phyloP scores from a whole-genome alignment of 164 flowering plant genomes.

The Magnolia officinalis region DNA sequence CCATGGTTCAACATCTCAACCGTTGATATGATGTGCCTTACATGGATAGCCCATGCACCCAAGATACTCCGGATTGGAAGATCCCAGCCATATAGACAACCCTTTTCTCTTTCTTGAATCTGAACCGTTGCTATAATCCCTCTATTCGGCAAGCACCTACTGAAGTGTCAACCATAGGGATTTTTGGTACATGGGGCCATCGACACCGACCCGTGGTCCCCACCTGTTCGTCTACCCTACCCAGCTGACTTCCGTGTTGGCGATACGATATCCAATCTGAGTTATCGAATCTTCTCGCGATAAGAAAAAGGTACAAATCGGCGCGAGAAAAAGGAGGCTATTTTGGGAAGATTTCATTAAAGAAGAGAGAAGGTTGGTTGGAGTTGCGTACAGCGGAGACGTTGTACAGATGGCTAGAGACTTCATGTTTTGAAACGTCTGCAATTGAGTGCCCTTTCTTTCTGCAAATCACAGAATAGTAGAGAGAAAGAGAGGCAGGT shows the following conservation, averaged over 20 bases:
- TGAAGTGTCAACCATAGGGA: too few species aligned
- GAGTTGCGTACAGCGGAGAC: not conserved
- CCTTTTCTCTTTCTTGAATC: not conserved
- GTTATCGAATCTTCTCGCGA: not conserved
- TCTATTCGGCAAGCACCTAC: too few species aligned
- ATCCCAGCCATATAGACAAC: not conserved
- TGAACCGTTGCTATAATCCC: too few species aligned
- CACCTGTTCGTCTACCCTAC: not conserved
- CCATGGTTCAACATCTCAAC: not conserved
- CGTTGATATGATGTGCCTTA: not conserved
- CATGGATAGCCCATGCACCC: not conserved
- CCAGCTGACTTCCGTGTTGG: not conserved
- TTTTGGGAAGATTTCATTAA: slow-evolving; percentile 4
- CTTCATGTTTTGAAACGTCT: slow-evolving; percentile 7
- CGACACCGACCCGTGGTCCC: too few species aligned
- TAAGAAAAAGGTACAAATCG: not conserved
- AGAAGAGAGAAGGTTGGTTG: not conserved
- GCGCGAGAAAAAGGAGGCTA: slow-evolving; percentile 1
- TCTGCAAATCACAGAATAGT: not conserved
- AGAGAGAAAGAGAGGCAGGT: not conserved
- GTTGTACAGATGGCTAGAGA: not conserved
- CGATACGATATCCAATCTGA: not conserved
- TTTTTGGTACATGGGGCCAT: too few species aligned
- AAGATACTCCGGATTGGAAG: not conserved
- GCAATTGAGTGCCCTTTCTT: not conserved